Evolutionary conservation across 768 basidiomycete species (phyloP).

Genomic region (Leccinum rimulosum): DNA sequence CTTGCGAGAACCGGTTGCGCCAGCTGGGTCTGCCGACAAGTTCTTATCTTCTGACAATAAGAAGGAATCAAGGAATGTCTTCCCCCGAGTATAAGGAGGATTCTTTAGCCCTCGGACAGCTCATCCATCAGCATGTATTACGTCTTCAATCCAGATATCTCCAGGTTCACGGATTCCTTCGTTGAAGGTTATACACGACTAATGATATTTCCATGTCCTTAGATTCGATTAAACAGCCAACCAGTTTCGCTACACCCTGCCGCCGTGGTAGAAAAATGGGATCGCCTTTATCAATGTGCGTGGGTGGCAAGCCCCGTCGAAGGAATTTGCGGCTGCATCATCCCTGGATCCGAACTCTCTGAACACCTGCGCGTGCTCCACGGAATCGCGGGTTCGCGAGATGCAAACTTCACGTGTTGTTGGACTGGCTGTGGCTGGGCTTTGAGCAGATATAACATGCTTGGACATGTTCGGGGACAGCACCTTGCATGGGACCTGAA

Average conservation of each 20-base stretch:
- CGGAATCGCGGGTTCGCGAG: not conserved
- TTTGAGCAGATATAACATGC: not conserved
- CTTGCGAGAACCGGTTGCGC: no score
- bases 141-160: no score
- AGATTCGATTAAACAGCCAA: not conserved
- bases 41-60: no score
- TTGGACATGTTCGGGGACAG: not conserved
- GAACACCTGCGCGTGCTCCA: not conserved
- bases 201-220: not conserved
- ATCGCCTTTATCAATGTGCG: not conserved
- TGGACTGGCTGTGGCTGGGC: no score
- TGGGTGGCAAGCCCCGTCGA: not conserved
- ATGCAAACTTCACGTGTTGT: not conserved
- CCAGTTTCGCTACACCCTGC: not conserved
- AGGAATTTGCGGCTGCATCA: not conserved
- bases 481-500: no score
- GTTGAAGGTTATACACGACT: not conserved
- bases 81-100: no score
- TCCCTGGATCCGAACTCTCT: not conserved
- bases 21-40: no score
- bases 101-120: no score
- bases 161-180: no score
- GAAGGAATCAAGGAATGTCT: no score
- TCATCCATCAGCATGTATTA: no score
- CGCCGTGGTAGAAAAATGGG: not conserved